phyloP scores from a whole-genome alignment of 768 basidiomycete species.

The Lactarius hatsudake region DNA sequence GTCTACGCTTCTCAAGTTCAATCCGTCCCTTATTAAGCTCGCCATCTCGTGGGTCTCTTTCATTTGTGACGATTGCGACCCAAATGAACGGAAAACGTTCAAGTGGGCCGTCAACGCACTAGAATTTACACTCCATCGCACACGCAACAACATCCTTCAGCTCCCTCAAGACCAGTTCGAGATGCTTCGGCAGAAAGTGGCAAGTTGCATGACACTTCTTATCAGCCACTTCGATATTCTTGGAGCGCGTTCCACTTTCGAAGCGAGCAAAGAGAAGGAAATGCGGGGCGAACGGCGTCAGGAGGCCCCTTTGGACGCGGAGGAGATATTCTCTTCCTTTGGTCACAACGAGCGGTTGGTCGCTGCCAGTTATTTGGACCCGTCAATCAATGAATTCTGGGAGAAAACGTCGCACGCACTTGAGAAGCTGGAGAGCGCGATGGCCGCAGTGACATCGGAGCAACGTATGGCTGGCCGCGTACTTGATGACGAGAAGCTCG shows the following conservation, averaged over 20 bases:
- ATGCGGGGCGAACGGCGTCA: slow-evolving; percentile 63
- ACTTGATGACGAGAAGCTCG: slow-evolving; percentile 87
- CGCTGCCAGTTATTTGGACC: slow-evolving; percentile 50
- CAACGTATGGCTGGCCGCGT: slow-evolving; percentile 86
- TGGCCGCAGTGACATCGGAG: slow-evolving; percentile 59
- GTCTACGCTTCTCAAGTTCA: slow-evolving; percentile 66
- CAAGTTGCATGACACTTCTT: slow-evolving; percentile 93
- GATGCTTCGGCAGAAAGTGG: slow-evolving; percentile 86
- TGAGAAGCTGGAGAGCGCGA: slow-evolving; percentile 60
- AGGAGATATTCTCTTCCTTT: slow-evolving; percentile 41
- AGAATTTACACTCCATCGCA: slow-evolving; percentile 87
- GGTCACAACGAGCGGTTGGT: slow-evolving; percentile 35
- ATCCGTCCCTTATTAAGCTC: slow-evolving; percentile 78
- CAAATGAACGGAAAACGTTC: slow-evolving; percentile 93
- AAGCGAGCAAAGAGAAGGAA: slow-evolving; percentile 90
- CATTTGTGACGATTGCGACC: slow-evolving; percentile 97
- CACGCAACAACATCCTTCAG: slow-evolving; percentile 85
- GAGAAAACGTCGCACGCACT: slow-evolving; percentile 63
- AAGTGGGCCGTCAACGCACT: slow-evolving; percentile 97
- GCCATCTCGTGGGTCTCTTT: slow-evolving; percentile 98
- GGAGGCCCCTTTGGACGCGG: slow-evolving; percentile 43
- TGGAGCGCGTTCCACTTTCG: slow-evolving; percentile 83
- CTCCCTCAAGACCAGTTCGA: slow-evolving; percentile 88
- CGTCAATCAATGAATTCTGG: slow-evolving; percentile 72
- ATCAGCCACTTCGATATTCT: slow-evolving; percentile 98